Base-by-base conservation (phyloP, 441 rosid genomes). In the Euphorbia celastroides region DNA sequence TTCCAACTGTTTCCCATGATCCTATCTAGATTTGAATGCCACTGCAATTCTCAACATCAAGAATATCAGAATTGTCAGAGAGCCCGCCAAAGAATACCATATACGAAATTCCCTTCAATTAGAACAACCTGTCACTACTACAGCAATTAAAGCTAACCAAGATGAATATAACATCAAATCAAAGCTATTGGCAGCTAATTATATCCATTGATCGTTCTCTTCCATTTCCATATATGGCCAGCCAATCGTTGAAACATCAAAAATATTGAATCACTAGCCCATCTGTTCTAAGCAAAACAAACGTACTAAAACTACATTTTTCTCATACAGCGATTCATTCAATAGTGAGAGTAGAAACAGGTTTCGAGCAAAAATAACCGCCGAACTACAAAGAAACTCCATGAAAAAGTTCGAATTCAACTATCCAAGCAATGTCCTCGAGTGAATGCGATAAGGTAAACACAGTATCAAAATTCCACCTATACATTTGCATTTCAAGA, bases 11-110 rank as follows among this genome's bases (percentile, higher is more conserved):
- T 88, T 93, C 72, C 98, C 56, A 22, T 87, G 98, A 50, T 88
- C 97, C 82, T 89, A 93, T 75, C 98, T 92, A 11, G 96, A 92
- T 78, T 90, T 92, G 59, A 88, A 92, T 7, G 92, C 88, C 73
- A 81, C 98, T 88, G 80, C 78, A 79, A 74, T 19, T 2, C 23
- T 66, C 66, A 57, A 44, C n/a, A 62, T 16, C 12, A 50, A 22
- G 17, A 25, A 55, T 1, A 11, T 2, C n/a, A 25, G 12, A 38
- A 11, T 38, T 1, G 44, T 38, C 44, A 23, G 59, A 9, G 5
- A 50, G 8, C 10, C 56, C 56, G 19, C 54, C 54, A 17, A 19
- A 48, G 8, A 50, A 12, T 50, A 19, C 13, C 9, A 50, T 50
- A 6, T 12, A 48, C n/a, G 19, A 20, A 8, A 10, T n/a, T n/a